Percentiles rank a stretch among this genome's conserved stretches.
Evolutionary conservation across 257 asterid species (phyloP).

Genomic region (Apocynum venetum): DNA sequence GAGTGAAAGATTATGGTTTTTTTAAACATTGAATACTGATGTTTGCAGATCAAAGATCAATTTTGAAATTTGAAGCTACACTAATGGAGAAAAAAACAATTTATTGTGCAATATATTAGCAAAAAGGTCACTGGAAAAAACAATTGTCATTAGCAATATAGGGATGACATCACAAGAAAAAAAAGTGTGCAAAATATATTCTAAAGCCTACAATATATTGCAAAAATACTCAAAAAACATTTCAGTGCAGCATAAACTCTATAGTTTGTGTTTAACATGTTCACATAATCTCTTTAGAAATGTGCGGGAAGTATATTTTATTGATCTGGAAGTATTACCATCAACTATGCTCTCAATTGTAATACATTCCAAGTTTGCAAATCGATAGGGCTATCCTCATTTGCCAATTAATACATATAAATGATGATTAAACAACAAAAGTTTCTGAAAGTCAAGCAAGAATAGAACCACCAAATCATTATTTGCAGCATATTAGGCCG

Average conservation of each 20-base stretch:
- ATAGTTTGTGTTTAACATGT: neutral
- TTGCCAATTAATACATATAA: neutral
- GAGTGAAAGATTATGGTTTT: neutral
- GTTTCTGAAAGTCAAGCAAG: neutral
- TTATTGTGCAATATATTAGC: neutral
- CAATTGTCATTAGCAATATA: too few relatives aligned
- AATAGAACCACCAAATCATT: neutral
- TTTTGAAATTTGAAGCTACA: neutral
- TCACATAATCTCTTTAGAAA: neutral
- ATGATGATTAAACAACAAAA: neutral
- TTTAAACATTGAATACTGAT: too few relatives aligned
- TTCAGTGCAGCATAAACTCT: neutral
- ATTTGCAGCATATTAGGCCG: neutral
- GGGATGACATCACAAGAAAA: too few relatives aligned
- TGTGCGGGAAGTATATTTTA: neutral
- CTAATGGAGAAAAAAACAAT: neutral
- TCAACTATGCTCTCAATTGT: neutral
- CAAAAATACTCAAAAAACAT: too few relatives aligned
- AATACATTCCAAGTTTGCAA: neutral
- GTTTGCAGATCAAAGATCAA: neutral
- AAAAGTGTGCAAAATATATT: too few relatives aligned
- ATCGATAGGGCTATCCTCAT: neutral
- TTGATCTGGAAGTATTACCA: neutral
- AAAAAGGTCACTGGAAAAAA: neutral
- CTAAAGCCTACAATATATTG: too few relatives aligned